phyloP scores from a whole-genome alignment of 2,329 filamentous ascomycete species.

The Intubia oerlemansii region DNA sequence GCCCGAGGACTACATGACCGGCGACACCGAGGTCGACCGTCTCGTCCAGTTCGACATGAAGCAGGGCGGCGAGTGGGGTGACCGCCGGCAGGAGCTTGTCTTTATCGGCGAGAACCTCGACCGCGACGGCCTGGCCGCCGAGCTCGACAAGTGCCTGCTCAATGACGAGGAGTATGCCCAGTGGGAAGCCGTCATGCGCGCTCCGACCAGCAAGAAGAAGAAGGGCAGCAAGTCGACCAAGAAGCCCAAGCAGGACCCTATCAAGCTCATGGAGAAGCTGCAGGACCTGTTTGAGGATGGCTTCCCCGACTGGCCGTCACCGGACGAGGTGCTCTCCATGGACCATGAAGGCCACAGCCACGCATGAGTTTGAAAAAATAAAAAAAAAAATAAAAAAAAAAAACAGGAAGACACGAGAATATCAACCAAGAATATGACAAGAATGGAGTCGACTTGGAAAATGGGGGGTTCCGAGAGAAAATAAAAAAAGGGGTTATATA shows the following conservation, averaged over 20 bases:
- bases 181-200: slow-evolving; percentile 11
- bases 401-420: too few relatives aligned
- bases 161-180: slow-evolving; percentile 33
- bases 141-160: slow-evolving; percentile 39
- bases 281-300: slow-evolving; percentile 7
- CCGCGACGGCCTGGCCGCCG: slow-evolving; percentile 22
- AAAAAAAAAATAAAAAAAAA: too few relatives aligned
- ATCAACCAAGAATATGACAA: neutral
- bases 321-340: slow-evolving; percentile 3
- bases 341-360: slow-evolving; percentile 1
- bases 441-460: neutral
- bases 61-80: slow-evolving; percentile 41
- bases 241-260: neutral
- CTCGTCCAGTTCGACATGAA: slow-evolving; percentile 27
- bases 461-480: neutral
- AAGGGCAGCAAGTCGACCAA: neutral
- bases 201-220: neutral
- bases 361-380: neutral
- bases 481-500: neutral
- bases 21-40: slow-evolving; percentile 23
- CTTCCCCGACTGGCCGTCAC: slow-evolving; percentile 7
- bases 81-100: slow-evolving; percentile 49
- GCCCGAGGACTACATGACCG: slow-evolving; percentile 25
- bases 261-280: slow-evolving; percentile 1
- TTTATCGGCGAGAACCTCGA: slow-evolving; percentile 51